These are phyloP conservation scores for Thyridium curvatum DNA, from an alignment of 2,329 filamentous ascomycete species.

Conservation along the genomic window DNA sequence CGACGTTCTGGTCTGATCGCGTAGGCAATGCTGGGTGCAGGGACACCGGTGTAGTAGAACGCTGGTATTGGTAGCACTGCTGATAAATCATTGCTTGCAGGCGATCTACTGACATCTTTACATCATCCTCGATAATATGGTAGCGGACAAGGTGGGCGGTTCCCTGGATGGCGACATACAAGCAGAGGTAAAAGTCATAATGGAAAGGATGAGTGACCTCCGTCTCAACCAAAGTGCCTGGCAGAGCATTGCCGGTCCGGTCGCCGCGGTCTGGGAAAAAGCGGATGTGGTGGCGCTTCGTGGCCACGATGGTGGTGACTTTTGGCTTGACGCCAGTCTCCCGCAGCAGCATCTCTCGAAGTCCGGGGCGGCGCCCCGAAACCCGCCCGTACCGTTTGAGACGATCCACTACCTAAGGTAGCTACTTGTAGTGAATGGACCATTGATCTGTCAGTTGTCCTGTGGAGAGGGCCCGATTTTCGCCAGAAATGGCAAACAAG, in stretches of 20 bases:
- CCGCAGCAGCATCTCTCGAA: constrained; percentile 54
- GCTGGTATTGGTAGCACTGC: constrained; percentile 87
- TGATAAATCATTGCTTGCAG: constrained; percentile 89
- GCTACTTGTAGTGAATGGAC: no score
- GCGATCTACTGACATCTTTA: constrained; percentile 56
- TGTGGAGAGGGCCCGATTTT: no score
- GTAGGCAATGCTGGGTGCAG: constrained; percentile 77
- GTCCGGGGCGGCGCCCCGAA: no score
- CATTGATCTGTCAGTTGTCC: no score
- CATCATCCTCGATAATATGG: constrained; percentile 80
- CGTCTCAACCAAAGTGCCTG: constrained; percentile 79
- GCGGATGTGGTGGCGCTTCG: constrained; percentile 90
- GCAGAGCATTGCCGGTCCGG: constrained; percentile 72
- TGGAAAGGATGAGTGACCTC: constrained; percentile 90
- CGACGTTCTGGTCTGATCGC: no score
- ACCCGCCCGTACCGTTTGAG: no score
- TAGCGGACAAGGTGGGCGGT: constrained; percentile 92
- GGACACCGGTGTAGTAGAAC: constrained; percentile 89
- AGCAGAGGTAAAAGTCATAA: constrained; percentile 73
- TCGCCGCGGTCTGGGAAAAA: constrained; percentile 76
- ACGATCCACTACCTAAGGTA: no score
- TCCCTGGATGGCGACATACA: constrained; percentile 76
- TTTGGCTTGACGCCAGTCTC: constrained; percentile 39
- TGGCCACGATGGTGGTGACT: constrained; percentile 81
- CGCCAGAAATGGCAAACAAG: no score